Conservation (phyloP, 495 filamentous ascomycete genomes). For the Penicillium riverlandense region DNA sequence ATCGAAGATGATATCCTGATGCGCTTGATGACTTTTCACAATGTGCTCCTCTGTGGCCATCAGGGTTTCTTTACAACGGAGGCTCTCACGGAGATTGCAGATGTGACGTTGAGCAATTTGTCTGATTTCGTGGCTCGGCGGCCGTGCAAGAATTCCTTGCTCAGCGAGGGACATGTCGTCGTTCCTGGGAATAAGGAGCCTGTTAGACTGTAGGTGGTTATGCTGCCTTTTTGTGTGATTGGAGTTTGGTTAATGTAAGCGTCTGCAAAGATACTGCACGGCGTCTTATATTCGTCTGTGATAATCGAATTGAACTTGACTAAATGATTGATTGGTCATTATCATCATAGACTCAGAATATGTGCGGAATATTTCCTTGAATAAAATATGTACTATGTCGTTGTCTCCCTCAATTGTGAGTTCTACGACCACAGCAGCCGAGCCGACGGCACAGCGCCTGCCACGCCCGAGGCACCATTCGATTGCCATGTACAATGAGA, state of each 20-base stretch:
- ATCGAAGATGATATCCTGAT: constrained; percentile 62
- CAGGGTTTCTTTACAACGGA: constrained; percentile 67
- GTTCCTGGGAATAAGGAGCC: constrained; percentile 22
- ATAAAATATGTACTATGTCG: too few species aligned
- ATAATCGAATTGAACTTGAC: too few species aligned
- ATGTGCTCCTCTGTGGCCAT: constrained; percentile 60
- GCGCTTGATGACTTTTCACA: constrained; percentile 65
- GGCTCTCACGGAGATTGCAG: constrained; percentile 56
- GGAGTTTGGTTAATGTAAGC: background rate
- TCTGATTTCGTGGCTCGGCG: constrained; percentile 18
- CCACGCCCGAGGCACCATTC: constrained; percentile 19
- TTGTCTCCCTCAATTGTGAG: background rate
- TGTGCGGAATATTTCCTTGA: background rate
- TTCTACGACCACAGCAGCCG: constrained; percentile 3
- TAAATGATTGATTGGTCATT: too few species aligned
- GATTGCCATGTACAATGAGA: constrained; percentile 26
- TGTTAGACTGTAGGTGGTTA: constrained; percentile 19
- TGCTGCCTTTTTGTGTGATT: background rate
- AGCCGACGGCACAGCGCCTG: constrained; percentile 12
- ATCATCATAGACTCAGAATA: background rate
- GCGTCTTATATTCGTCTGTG: too few species aligned
- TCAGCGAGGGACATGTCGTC: constrained; percentile 26
- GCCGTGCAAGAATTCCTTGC: constrained; percentile 27
- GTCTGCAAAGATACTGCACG: too few species aligned
- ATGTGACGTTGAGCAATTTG: constrained; percentile 52